Base-by-base conservation (phyloP, 768 basidiomycete genomes). In the Pulveroboletus sp. region DNA sequence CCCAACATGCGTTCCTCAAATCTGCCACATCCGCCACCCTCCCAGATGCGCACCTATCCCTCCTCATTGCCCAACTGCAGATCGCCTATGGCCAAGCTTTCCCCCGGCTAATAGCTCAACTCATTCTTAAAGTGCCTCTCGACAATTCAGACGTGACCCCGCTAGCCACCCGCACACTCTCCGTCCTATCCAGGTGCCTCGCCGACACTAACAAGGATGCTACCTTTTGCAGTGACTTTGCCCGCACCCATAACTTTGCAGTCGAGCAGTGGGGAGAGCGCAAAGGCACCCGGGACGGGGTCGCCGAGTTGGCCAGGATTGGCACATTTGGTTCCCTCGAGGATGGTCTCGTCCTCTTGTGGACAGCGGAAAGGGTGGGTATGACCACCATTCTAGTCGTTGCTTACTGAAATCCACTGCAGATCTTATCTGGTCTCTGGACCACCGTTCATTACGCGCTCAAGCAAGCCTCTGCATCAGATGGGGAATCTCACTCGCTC, bases 401-500 rank as follows among this genome's bases (percentile, higher is more conserved):
- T 20, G 29, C 20, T 20, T n/a, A 21, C 40, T 45, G 17, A 14
- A 46, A 45, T 35, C 7, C 10, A 34, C 20, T 20, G 4, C 41
- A 89, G 87, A 72, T 84, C 23, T 88, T 89, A 59, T 70, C 86
- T 21, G 79, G 83, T 42, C 79, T 84, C 4, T 89, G 87, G 88
- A 71, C 73, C 1, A 67, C 69, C 44, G 81, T 84, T 32, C 60
- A 66, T 34, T 40, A 50, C 0, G 51, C 50, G 4, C 50, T 57
- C 45, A 19, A 52, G 3, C 43, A 34, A 10, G 29, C 32, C 9
- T 35, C 25, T 2, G 8, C 32, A 0, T 21, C 8, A 11, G 27
- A 29, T 2, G 4, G 9, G 12, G 2, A 29, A 29, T 29, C 39
- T 5, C 45, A 16, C 12, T 49, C 55, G n/a, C 32, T 52, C 24